Evolutionary conservation across 1,139 yeast species (phyloP).

Genomic region (Saccharomyces hybrid): DNA sequence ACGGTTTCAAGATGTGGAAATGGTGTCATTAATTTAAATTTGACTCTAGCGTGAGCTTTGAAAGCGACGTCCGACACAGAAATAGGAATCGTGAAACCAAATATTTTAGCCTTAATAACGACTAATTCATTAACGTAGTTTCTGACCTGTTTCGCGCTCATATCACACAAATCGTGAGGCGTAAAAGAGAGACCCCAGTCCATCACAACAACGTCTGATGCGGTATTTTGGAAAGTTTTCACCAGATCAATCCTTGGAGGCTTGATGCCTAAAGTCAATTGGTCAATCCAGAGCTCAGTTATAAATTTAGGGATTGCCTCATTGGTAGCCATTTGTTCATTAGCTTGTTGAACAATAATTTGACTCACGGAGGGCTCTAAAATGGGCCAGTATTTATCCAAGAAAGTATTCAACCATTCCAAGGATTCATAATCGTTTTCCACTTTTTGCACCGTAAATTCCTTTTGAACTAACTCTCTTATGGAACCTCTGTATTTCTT

Average conservation of each 20-base stretch:
- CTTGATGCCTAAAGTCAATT: slow-evolving; percentile 86
- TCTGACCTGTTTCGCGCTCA: slow-evolving; percentile 73
- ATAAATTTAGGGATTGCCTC: slow-evolving; percentile 78
- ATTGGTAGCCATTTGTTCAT: slow-evolving; percentile 64
- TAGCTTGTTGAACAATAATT: slow-evolving; percentile 75
- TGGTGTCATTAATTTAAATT: slow-evolving; percentile 78
- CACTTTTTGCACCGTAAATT: slow-evolving; percentile 65
- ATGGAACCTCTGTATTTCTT: slow-evolving; percentile 65
- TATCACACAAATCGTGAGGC: slow-evolving; percentile 79
- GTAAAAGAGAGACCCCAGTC: slow-evolving; percentile 87
- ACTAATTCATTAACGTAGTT: slow-evolving; percentile 75
- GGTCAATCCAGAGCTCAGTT: slow-evolving; percentile 73
- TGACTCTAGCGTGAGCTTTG: slow-evolving; percentile 62
- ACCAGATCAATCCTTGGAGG: slow-evolving; percentile 89
- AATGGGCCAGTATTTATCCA: slow-evolving; percentile 83
- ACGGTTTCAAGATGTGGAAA: slow-evolving; percentile 91
- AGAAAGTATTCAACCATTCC: slow-evolving; percentile 86
- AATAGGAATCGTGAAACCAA: slow-evolving; percentile 59
- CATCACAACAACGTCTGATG: slow-evolving; percentile 89
- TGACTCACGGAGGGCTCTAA: slow-evolving; percentile 83
- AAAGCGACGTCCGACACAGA: slow-evolving; percentile 55
- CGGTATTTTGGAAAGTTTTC: slow-evolving; percentile 77
- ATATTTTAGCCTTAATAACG: slow-evolving; percentile 54
- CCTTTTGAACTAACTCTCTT: slow-evolving; percentile 78
- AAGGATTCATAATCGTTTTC: slow-evolving; percentile 85